phyloP scores from a whole-genome alignment of 345 rosid species.

The Sisymbrium irio region DNA sequence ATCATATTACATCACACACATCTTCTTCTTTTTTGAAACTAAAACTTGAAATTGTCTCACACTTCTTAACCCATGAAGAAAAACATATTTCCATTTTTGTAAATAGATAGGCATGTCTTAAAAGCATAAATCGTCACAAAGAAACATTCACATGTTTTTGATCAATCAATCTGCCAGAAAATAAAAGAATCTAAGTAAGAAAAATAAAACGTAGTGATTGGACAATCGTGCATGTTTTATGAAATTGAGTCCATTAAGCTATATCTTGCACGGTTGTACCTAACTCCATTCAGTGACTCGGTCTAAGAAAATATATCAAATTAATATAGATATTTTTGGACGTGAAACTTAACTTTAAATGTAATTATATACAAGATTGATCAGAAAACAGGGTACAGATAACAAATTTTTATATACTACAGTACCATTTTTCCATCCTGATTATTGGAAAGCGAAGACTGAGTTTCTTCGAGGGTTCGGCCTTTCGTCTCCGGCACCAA shows the following conservation, averaged over 20 bases:
- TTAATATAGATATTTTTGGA: too few species aligned
- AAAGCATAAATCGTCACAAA: slow-evolving; percentile 1
- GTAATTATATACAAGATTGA: neutral
- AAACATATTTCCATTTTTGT: neutral
- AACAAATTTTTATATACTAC: neutral
- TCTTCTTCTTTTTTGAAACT: too few species aligned
- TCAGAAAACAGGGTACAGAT: neutral
- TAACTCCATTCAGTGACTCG: neutral
- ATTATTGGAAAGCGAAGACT: slow-evolving; percentile 34
- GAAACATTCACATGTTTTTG: neutral
- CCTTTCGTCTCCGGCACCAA: slow-evolving; percentile 70
- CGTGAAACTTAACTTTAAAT: neutral
- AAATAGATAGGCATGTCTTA: neutral
- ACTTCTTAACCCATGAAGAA: neutral
- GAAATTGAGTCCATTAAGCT: slow-evolving; percentile 26
- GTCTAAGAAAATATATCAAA: too few species aligned
- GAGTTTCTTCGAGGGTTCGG: slow-evolving; percentile 61
- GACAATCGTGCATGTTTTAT: slow-evolving; percentile 13
- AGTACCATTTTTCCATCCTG: neutral
- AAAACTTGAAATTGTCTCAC: too few species aligned
- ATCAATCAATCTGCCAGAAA: neutral
- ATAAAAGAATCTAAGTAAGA: neutral
- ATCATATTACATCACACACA: neutral
- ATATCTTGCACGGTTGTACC: slow-evolving; percentile 19
- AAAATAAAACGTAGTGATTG: neutral